Conservation (phyloP, 208 protist genomes). For the Leishmania tarentolae region DNA sequence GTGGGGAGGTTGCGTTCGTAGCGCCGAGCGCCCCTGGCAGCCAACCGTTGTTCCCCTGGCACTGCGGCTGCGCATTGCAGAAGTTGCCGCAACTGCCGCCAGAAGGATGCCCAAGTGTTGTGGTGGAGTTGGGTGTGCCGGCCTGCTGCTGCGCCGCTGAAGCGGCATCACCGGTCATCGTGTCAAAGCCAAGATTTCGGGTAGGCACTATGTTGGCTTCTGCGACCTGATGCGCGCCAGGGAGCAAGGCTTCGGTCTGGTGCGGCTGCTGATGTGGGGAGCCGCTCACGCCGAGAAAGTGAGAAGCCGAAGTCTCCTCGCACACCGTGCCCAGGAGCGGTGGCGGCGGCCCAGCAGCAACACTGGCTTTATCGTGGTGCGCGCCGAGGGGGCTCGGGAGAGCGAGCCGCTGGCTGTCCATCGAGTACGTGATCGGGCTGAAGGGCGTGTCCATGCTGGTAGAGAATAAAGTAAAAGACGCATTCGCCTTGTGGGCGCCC, state of each 20-base stretch:
- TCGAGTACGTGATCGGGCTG: conserved; percentile 88
- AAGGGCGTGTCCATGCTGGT: conserved; percentile 80
- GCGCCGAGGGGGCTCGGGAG: conserved; percentile 14
- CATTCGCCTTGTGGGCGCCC: conserved; percentile 28
- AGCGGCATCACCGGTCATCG: not conserved
- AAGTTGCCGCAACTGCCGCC: conserved; percentile 9
- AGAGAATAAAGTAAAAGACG: conserved; percentile 78
- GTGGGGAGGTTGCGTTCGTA: conserved; percentile 8
- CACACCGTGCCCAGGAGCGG: conserved; percentile 22
- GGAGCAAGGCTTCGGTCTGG: conserved; percentile 8
- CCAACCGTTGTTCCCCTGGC: conserved; percentile 14
- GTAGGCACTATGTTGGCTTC: conserved; percentile 9
- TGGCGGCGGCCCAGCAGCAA: conserved; percentile 6
- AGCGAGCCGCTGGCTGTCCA: conserved; percentile 51
- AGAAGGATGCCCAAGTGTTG: not conserved
- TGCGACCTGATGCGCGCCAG: not conserved
- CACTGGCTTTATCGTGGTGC: conserved; percentile 10
- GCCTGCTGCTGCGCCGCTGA: not conserved
- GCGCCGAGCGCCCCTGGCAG: not conserved
- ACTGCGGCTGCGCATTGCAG: conserved; percentile 15
- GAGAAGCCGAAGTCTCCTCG: conserved; percentile 1
- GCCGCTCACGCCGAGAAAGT: conserved; percentile 1
- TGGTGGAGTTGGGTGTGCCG: not conserved
- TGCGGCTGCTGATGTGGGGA: not conserved
- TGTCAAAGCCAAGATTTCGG: not conserved